Percentiles rank a stretch among this genome's conserved stretches.
Conservation (phyloP, 306 rosid species). For the Ormosia emarginata region DNA sequence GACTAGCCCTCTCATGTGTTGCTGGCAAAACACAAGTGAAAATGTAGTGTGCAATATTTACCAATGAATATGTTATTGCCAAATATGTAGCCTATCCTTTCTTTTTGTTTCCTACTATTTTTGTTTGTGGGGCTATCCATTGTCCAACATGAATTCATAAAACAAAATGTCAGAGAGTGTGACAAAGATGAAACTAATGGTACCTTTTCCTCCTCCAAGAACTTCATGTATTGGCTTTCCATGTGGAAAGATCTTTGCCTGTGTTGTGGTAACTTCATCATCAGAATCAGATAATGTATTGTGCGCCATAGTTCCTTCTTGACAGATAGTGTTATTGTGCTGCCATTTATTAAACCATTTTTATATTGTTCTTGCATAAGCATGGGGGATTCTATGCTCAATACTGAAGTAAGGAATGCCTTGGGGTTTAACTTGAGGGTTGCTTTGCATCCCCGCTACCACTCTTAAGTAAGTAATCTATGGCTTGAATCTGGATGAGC, state of each 20-base stretch:
- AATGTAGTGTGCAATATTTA: background rate
- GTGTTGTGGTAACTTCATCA: background rate
- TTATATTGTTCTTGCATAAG: background rate
- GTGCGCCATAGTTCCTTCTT: slow-evolving; percentile 20
- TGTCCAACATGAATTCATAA: background rate
- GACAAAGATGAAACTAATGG: background rate
- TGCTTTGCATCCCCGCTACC: slow-evolving; percentile 35
- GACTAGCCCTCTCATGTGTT: background rate
- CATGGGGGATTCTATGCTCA: slow-evolving; percentile 46
- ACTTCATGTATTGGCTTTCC: slow-evolving; percentile 48
- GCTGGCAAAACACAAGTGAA: background rate
- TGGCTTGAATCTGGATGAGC: background rate
- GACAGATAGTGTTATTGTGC: background rate
- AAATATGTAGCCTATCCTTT: background rate
- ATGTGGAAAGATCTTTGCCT: slow-evolving; percentile 30
- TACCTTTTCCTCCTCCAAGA: slow-evolving; percentile 72
- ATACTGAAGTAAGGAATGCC: slow-evolving; percentile 53
- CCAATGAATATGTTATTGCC: background rate
- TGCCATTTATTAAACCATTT: background rate
- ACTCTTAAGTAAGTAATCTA: background rate
- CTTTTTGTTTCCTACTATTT: background rate
- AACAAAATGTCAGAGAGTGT: background rate
- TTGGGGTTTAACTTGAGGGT: slow-evolving; percentile 27
- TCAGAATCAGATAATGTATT: slow-evolving; percentile 37
- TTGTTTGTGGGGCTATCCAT: background rate